These are phyloP conservation scores for Solanum chmielewskii DNA, from an alignment of 257 asterid species.

Conservation along the genomic window DNA sequence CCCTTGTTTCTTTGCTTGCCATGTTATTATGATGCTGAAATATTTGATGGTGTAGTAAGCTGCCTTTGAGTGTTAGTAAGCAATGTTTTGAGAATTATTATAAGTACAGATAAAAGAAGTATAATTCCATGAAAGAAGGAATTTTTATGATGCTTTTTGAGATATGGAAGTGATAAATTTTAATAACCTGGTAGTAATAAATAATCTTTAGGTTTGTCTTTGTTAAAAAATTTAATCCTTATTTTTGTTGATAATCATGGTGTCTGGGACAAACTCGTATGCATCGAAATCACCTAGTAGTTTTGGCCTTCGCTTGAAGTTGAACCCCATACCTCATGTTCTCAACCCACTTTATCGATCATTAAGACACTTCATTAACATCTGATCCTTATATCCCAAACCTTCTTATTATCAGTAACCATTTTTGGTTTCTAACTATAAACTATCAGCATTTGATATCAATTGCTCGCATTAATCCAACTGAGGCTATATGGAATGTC, in stretches of 20 bases:
- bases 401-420: background rate
- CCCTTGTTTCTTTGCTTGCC: background rate
- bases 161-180: background rate
- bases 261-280: background rate
- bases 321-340: background rate
- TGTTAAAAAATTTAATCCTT: background rate
- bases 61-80: background rate
- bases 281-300: background rate
- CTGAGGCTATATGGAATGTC: background rate
- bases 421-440: background rate
- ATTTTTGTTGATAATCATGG: background rate
- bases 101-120: background rate
- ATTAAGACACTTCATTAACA: background rate
- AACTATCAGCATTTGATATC: background rate
- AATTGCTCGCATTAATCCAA: background rate
- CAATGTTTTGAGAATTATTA: background rate
- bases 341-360: background rate
- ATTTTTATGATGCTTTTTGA: background rate
- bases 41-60: background rate
- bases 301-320: background rate
- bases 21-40: background rate
- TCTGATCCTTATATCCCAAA: background rate
- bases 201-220: background rate
- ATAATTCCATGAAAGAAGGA: background rate
- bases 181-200: background rate